Percentiles rank a stretch among this genome's conserved stretches.
Conservation (phyloP, 2,329 filamentous ascomycete genomes). For the Elsinoe ampelina region DNA sequence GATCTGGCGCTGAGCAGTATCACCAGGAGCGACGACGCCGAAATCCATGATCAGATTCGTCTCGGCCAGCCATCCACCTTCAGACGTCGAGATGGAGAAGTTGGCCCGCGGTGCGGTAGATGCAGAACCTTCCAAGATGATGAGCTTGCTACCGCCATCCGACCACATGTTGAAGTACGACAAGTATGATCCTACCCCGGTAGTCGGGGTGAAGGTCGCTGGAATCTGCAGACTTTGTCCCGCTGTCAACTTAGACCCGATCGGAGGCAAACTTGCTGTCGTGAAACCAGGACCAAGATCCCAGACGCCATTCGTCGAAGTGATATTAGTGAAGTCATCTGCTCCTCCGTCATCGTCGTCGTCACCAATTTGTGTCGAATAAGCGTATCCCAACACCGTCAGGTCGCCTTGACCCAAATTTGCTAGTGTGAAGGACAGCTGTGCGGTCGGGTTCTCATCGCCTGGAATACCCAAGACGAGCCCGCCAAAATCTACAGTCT, state of each 20-base stretch:
- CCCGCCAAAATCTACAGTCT: slow-evolving; percentile 33
- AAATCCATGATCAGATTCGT: slow-evolving; percentile 27
- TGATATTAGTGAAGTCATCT: slow-evolving; percentile 7
- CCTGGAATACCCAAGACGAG: slow-evolving; percentile 30
- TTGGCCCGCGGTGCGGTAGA: slow-evolving; percentile 26
- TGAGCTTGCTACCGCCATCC: slow-evolving; percentile 24
- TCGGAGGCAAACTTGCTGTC: slow-evolving; percentile 16
- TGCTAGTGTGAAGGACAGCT: slow-evolving; percentile 27
- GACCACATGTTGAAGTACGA: slow-evolving; percentile 26
- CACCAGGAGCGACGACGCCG: slow-evolving; percentile 27
- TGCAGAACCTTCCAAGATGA: slow-evolving; percentile 24
- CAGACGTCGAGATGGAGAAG: slow-evolving; percentile 27
- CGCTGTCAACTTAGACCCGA: slow-evolving; percentile 17
- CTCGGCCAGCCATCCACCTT: slow-evolving; percentile 26
- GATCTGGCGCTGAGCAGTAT: slow-evolving; percentile 27
- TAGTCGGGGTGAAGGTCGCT: slow-evolving; percentile 26
- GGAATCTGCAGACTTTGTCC: slow-evolving; percentile 18
- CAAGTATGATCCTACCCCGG: slow-evolving; percentile 26
- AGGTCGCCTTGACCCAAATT: slow-evolving; percentile 32
- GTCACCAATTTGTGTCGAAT: slow-evolving; percentile 22
- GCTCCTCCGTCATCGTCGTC: slow-evolving; percentile 14
- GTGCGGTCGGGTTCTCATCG: slow-evolving; percentile 21
- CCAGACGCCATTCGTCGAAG: slow-evolving; percentile 12
- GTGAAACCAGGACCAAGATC: slow-evolving; percentile 25
- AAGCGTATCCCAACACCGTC: slow-evolving; percentile 30